Evolutionary conservation across 2,329 filamentous ascomycete species (phyloP).

Genomic region (Diplodia mutila): DNA sequence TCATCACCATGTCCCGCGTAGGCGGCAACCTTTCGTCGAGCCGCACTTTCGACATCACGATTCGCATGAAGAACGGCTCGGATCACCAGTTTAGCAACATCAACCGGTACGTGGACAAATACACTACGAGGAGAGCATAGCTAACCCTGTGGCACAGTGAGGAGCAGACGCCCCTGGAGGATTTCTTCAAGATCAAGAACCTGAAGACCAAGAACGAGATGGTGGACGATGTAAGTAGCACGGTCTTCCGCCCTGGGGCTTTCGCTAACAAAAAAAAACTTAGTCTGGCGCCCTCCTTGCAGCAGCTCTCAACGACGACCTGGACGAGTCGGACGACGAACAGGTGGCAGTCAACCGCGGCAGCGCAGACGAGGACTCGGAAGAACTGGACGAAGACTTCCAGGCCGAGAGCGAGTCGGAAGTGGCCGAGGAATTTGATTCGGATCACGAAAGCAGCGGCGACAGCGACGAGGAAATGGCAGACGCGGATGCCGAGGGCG

Average conservation of each 20-base stretch:
- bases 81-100: conserved; percentile 99
- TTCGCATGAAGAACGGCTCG: conserved; percentile 83
- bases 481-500: conserved; percentile 60
- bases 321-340: conserved; percentile 79
- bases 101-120: conserved; percentile 66
- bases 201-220: conserved; percentile 99
- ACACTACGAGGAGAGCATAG: background rate
- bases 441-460: conserved; percentile 83
- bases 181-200: conserved; percentile 95
- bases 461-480: conserved; percentile 67
- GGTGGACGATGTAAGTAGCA: conserved; percentile 75
- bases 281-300: conserved; percentile 67
- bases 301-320: conserved; percentile 79
- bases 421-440: conserved; percentile 95
- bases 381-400: conserved; percentile 96
- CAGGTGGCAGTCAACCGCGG: conserved; percentile 78
- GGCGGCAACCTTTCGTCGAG: conserved; percentile 91
- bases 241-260: conserved; percentile 19
- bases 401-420: conserved; percentile 89
- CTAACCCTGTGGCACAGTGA: conserved; percentile 57
- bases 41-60: conserved; percentile 95
- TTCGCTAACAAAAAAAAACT: conserved; percentile 38
- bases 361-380: conserved; percentile 93
- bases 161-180: conserved; percentile 93
- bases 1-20: conserved; percentile 93